Evolutionary conservation across 2,329 filamentous ascomycete genomes (phyloP), one percentile per base, ranked within the genome.

Genomic region (Esteya vermicola): DNA sequence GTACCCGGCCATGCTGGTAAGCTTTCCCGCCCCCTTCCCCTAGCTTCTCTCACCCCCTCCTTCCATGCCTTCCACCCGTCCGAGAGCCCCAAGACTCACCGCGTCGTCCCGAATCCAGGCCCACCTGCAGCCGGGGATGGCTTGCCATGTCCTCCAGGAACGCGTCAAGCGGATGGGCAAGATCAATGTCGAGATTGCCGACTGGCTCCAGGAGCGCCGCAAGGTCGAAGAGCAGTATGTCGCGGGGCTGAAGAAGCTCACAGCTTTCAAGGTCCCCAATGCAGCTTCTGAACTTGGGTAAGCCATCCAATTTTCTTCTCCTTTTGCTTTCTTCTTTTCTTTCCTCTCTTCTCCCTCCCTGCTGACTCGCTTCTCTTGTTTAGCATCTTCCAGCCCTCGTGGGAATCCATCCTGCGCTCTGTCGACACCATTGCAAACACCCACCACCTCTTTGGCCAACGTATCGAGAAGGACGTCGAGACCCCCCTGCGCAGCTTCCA

Each of bases 161-260:
- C 84, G 91, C 54, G 75, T 96, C 51, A 83, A 82, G 60, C 75
- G 85, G 60, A 89, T 96, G 56, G 75, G 73, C 52, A 85, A 80
- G 59, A 65, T 93, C 63, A 95, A 98, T 61, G 63, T 68, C 51
- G 85, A 95, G 57, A 85, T 98, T 54, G 89, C 89, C 58, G 89
- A 96, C 63, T 98, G 89, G 85, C 72, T 98, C 46, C 82, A 89
- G 89, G 91, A 98, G 67, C 85, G 91, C 51, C 81, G 88, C 57
- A 82, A 78, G 53, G 71, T 96, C 46, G 91, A 98, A 62, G 89
- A 96, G 54, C 72, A 78, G 54, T 98, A 98, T 61, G 83, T 85
- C 35, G 68, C 78, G 52, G 78, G 81, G 33, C 65, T 98, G 51
- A 80, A 80, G 53, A 93, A 83, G 64, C 75, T 98, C 47, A 72